Percentiles rank a stretch among this genome's conserved stretches.
Conservation (phyloP, 2,329 filamentous ascomycete species). For the Tolypocladium amazonense region DNA sequence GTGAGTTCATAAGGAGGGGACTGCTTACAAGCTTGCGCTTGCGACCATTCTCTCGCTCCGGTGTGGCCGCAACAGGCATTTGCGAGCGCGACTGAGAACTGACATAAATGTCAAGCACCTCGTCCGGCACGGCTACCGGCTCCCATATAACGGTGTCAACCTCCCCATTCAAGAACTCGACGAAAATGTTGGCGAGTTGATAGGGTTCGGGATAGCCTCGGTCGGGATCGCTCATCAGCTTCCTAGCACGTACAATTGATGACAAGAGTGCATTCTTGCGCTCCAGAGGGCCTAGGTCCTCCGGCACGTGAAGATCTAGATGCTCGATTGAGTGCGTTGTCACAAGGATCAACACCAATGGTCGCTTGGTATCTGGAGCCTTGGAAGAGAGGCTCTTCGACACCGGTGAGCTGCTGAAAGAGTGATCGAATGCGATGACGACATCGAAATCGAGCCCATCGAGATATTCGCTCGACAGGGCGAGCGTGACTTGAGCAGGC, state of each 20-base stretch:
- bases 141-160: conserved; percentile 32
- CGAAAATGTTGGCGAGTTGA: conserved; percentile 35
- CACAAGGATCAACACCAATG: conserved; percentile 37
- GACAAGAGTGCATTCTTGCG: conserved; percentile 34
- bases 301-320: conserved; percentile 34
- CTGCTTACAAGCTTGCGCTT: conserved; percentile 39
- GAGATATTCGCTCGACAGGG: conserved; percentile 26
- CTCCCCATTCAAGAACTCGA: conserved; percentile 29
- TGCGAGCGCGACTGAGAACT: conserved; percentile 26
- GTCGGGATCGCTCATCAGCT: conserved; percentile 30
- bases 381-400: conserved; percentile 6
- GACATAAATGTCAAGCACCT: conserved; percentile 37
- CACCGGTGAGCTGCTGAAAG: conserved; percentile 28
- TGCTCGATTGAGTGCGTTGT: conserved; percentile 45
- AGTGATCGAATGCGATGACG: conserved; percentile 44
- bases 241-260: conserved; percentile 23
- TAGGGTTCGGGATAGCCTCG: conserved; percentile 30
- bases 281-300: conserved; percentile 26
- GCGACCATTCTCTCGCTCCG: conserved; percentile 17
- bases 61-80: conserved; percentile 6
- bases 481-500: conserved; percentile 30
- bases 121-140: conserved; percentile 33
- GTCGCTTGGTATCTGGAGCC: conserved; percentile 14
- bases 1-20: neutral
- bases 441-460: conserved; percentile 33